phyloP scores from a whole-genome alignment of 1,139 yeast genomes.

The Yarrowia galli region DNA sequence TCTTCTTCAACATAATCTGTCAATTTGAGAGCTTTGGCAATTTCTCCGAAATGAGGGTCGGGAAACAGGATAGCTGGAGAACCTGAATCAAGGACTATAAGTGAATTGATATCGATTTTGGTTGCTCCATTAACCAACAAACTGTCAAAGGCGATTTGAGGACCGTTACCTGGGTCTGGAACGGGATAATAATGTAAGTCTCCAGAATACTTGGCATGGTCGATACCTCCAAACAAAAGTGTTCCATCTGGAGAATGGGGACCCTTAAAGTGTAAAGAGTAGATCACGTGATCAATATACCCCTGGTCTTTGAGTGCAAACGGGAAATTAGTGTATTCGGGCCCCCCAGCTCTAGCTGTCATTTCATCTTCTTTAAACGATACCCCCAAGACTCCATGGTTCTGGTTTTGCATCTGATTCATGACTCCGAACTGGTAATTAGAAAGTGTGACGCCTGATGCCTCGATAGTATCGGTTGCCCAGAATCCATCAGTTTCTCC shows the following conservation, averaged over 20 bases:
- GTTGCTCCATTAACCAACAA: background rate
- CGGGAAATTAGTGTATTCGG: background rate
- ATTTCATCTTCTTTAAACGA: background rate
- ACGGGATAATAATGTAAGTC: background rate
- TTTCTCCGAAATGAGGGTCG: too few species aligned
- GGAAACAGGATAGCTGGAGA: background rate
- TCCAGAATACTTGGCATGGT: background rate
- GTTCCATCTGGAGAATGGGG: background rate
- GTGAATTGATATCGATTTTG: background rate
- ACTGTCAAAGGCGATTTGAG: background rate
- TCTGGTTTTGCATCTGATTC: background rate
- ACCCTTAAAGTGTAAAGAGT: background rate
- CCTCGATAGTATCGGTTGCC: background rate
- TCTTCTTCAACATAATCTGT: background rate
- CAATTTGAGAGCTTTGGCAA: background rate
- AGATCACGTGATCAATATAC: background rate
- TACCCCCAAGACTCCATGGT: background rate
- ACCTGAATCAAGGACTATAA: background rate
- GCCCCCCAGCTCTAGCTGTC: too few species aligned
- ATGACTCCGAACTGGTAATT: background rate
- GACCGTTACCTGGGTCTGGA: background rate
- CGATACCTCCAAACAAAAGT: background rate
- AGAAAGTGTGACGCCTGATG: background rate
- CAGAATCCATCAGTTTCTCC: background rate
- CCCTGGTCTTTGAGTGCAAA: background rate